Conservation (phyloP, 2,329 filamentous ascomycete genomes). For the Cladobotryum mycophilum region DNA sequence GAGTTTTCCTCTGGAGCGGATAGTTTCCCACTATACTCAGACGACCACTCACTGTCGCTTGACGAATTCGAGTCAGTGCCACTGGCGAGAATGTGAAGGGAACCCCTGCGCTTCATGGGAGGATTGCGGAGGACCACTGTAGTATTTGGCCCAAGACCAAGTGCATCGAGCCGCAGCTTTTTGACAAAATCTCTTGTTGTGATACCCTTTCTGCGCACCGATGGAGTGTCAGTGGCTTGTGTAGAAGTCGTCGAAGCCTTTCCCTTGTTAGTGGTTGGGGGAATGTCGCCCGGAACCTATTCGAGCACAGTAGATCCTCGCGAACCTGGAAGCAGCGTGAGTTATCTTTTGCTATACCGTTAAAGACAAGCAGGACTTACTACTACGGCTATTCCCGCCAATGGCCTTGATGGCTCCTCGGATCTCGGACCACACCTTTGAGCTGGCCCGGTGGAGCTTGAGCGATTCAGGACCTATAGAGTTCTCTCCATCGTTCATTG, state of each 20-base stretch:
- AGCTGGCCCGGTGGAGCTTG: slow-evolving; percentile 22
- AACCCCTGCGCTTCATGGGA: slow-evolving; percentile 18
- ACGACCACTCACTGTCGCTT: slow-evolving; percentile 23
- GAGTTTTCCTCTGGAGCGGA: slow-evolving; percentile 20
- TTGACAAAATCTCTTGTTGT: slow-evolving; percentile 20
- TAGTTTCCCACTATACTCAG: slow-evolving; percentile 20
- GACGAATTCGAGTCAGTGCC: slow-evolving; percentile 13
- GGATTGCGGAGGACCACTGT: slow-evolving; percentile 23
- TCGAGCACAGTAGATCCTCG: slow-evolving; percentile 17
- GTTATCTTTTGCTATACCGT: background rate
- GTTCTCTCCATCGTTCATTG: slow-evolving; percentile 8
- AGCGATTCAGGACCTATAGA: slow-evolving; percentile 10
- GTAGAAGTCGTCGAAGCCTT: slow-evolving; percentile 6
- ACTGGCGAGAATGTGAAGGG: slow-evolving; percentile 19
- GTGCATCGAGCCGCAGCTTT: slow-evolving; percentile 21
- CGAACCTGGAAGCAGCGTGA: slow-evolving; percentile 15
- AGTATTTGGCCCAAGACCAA: slow-evolving; percentile 20
- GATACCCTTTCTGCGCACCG: slow-evolving; percentile 14
- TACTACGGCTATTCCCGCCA: slow-evolving; percentile 22
- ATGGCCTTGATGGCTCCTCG: slow-evolving; percentile 28
- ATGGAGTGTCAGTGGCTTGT: background rate
- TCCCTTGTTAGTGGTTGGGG: slow-evolving; percentile 6
- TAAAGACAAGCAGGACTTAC: slow-evolving; percentile 11
- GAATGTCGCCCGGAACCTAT: slow-evolving; percentile 6
- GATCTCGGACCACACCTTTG: slow-evolving; percentile 31